Evolutionary conservation across 768 basidiomycete species (phyloP).

Genomic region (Suillus tomentosus): DNA sequence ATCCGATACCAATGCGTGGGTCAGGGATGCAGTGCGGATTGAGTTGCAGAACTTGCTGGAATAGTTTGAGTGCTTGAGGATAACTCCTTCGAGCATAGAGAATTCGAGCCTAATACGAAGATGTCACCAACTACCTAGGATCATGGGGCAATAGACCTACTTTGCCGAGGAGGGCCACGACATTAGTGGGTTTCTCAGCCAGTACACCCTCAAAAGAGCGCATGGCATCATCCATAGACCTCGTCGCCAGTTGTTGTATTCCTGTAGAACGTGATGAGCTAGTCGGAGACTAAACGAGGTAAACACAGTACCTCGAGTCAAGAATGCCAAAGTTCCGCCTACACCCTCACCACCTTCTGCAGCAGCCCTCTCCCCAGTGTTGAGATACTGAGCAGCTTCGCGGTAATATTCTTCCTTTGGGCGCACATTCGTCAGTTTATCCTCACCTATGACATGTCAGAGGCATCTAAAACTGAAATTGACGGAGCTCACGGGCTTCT

Average conservation of each 20-base stretch:
- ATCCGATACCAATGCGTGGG: slow-evolving; percentile 92
- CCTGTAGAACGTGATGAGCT: slow-evolving; percentile 44
- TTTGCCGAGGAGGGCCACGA: slow-evolving; percentile 87
- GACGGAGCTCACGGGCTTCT: slow-evolving; percentile 62
- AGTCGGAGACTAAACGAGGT: background rate
- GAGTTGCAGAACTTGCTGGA: slow-evolving; percentile 81
- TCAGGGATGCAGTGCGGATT: slow-evolving; percentile 85
- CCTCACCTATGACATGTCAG: slow-evolving; percentile 52
- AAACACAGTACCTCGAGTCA: slow-evolving; percentile 59
- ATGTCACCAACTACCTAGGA: slow-evolving; percentile 8
- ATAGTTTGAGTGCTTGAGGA: slow-evolving; percentile 77
- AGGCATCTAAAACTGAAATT: slow-evolving; percentile 16
- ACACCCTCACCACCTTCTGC: slow-evolving; percentile 62
- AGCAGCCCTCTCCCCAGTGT: slow-evolving; percentile 55
- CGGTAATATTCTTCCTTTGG: slow-evolving; percentile 68
- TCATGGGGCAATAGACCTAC: slow-evolving; percentile 38
- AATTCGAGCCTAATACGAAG: slow-evolving; percentile 67
- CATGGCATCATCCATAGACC: slow-evolving; percentile 80
- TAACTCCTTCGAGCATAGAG: slow-evolving; percentile 78
- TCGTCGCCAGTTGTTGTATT: slow-evolving; percentile 77
- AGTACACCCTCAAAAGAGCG: slow-evolving; percentile 83
- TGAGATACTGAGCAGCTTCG: slow-evolving; percentile 70
- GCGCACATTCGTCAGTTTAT: slow-evolving; percentile 57
- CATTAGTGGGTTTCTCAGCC: slow-evolving; percentile 75
- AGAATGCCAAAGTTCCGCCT: slow-evolving; percentile 56